These are phyloP conservation scores for Trametopsis cervina DNA, from an alignment of 768 basidiomycete species.

Conservation along the genomic window DNA sequence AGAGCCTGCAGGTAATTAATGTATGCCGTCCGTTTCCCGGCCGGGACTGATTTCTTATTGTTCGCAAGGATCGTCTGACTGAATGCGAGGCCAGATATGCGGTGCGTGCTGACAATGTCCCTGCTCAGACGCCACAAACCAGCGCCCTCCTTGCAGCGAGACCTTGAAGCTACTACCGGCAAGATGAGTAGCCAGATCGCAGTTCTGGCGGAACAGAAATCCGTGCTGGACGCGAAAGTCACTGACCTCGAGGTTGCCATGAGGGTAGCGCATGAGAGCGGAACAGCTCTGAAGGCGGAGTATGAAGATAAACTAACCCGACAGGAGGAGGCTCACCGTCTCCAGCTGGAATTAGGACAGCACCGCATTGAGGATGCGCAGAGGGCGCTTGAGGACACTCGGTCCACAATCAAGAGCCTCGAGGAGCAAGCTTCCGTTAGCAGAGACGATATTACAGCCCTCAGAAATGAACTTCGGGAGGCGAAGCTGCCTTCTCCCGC, in stretches of 20 bases:
- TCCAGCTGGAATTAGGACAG: conserved; percentile 9
- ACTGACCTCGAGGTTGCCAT: conserved; percentile 12
- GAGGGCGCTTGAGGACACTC: conserved; percentile 15
- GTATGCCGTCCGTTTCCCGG: too few species aligned
- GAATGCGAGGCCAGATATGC: conserved; percentile 29
- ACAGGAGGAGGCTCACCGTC: conserved; percentile 4
- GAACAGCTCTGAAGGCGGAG: conserved; percentile 9
- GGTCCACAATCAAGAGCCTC: conserved; percentile 8
- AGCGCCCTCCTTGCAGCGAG: conserved; percentile 15
- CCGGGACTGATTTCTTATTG: neutral
- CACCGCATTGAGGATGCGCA: conserved; percentile 12
- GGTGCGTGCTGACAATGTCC: conserved; percentile 20
- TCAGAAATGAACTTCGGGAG: conserved; percentile 15
- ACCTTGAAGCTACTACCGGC: conserved; percentile 27
- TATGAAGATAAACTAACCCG: conserved; percentile 14
- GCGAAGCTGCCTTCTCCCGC: conserved; percentile 16
- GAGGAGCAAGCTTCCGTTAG: conserved; percentile 12
- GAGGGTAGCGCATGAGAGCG: conserved; percentile 9
- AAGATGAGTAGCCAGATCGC: conserved; percentile 33
- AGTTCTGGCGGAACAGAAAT: conserved; percentile 35
- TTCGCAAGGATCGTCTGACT: conserved; percentile 31
- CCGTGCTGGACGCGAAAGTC: conserved; percentile 21
- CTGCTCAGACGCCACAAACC: neutral
- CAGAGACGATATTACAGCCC: conserved; percentile 12
- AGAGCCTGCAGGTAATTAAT: conserved; percentile 48